phyloP scores from a whole-genome alignment of 768 basidiomycete genomes.

The Naematelia aurantialba region DNA sequence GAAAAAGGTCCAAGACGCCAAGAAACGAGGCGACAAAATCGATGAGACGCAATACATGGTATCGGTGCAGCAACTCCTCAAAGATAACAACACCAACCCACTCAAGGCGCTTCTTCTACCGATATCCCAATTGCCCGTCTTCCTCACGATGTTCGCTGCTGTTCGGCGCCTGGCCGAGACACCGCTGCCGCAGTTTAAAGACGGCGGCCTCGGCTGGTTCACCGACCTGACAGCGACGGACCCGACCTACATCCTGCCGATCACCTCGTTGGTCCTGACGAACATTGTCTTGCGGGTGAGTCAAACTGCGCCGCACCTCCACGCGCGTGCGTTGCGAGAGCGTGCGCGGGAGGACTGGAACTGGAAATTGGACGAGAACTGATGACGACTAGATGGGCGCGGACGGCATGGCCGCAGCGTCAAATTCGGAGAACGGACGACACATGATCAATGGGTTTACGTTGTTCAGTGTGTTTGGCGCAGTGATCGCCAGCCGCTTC shows the following conservation, averaged over 20 bases:
- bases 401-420: conserved; percentile 52
- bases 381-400: conserved; percentile 54
- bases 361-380: too few species aligned
- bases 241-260: conserved; percentile 70
- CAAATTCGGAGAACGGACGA: conserved; percentile 6
- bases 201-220: conserved; percentile 70
- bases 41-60: conserved; percentile 54
- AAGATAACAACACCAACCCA: conserved; percentile 65
- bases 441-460: conserved; percentile 37
- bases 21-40: conserved; percentile 51
- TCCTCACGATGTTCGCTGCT: conserved; percentile 78
- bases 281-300: conserved; percentile 69
- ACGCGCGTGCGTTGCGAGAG: too few species aligned
- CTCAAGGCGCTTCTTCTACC: conserved; percentile 58
- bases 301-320: conserved; percentile 4
- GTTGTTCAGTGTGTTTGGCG: conserved; percentile 38
- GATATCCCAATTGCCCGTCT: conserved; percentile 69
- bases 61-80: conserved; percentile 58
- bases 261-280: conserved; percentile 59
- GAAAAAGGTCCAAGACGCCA: conserved; percentile 56
- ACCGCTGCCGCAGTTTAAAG: conserved; percentile 69
- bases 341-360: too few species aligned
- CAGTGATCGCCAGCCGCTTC: conserved; percentile 57
- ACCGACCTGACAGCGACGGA: conserved; percentile 75
- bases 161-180: conserved; percentile 66